phyloP scores from a whole-genome alignment of 495 filamentous ascomycete species.

The Neurospora pannonica region DNA sequence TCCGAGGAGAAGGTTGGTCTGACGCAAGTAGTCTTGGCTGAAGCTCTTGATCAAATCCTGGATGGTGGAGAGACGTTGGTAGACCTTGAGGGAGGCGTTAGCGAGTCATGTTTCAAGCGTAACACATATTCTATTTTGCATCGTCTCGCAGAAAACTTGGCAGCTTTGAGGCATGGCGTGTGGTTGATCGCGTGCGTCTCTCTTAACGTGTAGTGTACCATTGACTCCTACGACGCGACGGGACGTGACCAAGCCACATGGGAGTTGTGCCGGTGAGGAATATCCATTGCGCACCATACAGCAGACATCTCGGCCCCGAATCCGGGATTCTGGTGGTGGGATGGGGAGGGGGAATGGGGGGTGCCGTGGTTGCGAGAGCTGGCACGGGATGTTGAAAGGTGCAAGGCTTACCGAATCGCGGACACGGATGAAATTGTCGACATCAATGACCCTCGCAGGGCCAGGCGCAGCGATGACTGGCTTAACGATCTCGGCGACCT shows the following conservation, averaged over 20 bases:
- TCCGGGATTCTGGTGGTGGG: not conserved
- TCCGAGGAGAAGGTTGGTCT: slow-evolving; percentile 68
- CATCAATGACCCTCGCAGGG: slow-evolving; percentile 32
- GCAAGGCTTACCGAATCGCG: slow-evolving; percentile 39
- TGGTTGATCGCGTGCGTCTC: not conserved
- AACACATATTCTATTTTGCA: not conserved
- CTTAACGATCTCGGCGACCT: slow-evolving; percentile 33
- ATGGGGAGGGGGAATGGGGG: not conserved
- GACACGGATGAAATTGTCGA: slow-evolving; percentile 39
- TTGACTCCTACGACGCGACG: not conserved
- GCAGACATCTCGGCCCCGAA: not conserved
- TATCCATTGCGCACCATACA: not conserved
- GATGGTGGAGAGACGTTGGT: slow-evolving; percentile 61
- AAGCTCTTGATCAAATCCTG: slow-evolving; percentile 64
- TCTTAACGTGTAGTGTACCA: not conserved
- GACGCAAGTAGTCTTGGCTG: slow-evolving; percentile 69
- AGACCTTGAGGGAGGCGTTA: slow-evolving; percentile 46
- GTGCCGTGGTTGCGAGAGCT: slow-evolving; percentile 1
- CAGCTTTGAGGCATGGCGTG: not conserved
- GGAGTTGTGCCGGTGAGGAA: not conserved
- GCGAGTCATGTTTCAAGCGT: slow-evolving; percentile 3
- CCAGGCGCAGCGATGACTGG: slow-evolving; percentile 15
- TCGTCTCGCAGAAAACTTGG: not conserved
- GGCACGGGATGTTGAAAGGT: slow-evolving; percentile 7
- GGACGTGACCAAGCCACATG: not conserved